Evolutionary conservation across 1,284 basidiomycete species (phyloP).

Genomic region (Malassezia pachydermatis): DNA sequence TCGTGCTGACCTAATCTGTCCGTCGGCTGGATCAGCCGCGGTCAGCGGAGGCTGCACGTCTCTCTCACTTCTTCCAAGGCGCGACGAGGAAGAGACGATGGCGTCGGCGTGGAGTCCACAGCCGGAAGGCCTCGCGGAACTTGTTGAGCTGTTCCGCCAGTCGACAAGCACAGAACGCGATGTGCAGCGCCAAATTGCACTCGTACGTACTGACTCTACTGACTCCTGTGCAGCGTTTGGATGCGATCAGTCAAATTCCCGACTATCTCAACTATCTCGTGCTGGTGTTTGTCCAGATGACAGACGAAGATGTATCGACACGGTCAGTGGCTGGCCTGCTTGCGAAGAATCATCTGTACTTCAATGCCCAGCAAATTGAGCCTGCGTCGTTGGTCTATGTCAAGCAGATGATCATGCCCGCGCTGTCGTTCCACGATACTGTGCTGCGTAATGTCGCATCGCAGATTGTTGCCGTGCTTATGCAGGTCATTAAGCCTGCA

Average conservation of each 20-base stretch:
- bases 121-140: slow-evolving; percentile 34
- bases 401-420: slow-evolving; percentile 41
- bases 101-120: slow-evolving; percentile 34
- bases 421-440: slow-evolving; percentile 35
- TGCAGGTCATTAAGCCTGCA: slow-evolving; percentile 38
- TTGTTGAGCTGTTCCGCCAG: slow-evolving; percentile 39
- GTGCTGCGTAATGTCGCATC: slow-evolving; percentile 45
- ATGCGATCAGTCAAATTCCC: slow-evolving; percentile 35
- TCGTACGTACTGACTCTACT: slow-evolving; percentile 11
- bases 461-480: slow-evolving; percentile 44
- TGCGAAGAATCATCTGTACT: slow-evolving; percentile 74
- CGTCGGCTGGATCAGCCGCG: too few relatives aligned
- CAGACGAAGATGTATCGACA: slow-evolving; percentile 76
- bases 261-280: slow-evolving; percentile 87
- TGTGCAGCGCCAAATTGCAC: slow-evolving; percentile 37
- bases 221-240: slow-evolving; percentile 34
- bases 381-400: slow-evolving; percentile 40
- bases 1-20: too few relatives aligned
- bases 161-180: slow-evolving; percentile 36
- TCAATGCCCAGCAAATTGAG: slow-evolving; percentile 34
- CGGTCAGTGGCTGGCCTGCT: slow-evolving; percentile 90
- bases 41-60: too few relatives aligned
- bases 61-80: too few relatives aligned
- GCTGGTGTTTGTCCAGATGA: slow-evolving; percentile 71
- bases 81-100: too few relatives aligned